phyloP scores from a whole-genome alignment of 306 rosid species.

The Dalbergia cochinchinensis region DNA sequence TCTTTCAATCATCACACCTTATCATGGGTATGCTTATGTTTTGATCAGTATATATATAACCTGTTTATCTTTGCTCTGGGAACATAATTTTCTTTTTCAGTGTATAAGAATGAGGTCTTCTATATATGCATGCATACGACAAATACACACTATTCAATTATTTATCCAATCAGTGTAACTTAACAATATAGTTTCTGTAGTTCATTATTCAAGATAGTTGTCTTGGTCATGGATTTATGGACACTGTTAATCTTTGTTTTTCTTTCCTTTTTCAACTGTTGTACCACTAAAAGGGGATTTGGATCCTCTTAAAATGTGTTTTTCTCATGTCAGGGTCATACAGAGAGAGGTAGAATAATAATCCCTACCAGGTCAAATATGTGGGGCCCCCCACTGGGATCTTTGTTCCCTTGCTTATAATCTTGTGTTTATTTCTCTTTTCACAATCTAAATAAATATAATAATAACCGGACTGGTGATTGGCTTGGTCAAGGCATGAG shows the following conservation, averaged over 20 bases:
- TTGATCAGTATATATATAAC: not conserved
- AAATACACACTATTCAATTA: not conserved
- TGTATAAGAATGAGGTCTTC: not conserved
- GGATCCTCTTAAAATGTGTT: not conserved
- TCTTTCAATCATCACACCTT: not conserved
- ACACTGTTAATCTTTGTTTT: not conserved
- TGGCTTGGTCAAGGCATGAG: too few species aligned
- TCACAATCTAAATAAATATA: not conserved
- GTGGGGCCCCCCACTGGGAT: not conserved
- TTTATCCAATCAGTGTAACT: not conserved
- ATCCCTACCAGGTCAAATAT: not conserved
- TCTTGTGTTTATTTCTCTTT: not conserved
- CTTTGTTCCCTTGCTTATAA: not conserved
- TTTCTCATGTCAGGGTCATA: constrained; percentile 4
- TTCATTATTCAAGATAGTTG: not conserved
- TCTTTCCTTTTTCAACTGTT: not conserved
- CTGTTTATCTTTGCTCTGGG: too few species aligned
- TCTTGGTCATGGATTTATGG: not conserved
- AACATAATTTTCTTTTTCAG: not conserved
- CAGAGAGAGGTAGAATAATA: not conserved
- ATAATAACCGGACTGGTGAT: too few species aligned
- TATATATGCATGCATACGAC: constrained; percentile 12
- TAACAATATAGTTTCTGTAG: constrained; percentile 2
- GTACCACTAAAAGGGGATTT: not conserved
- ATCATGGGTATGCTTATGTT: too few species aligned